Evolutionary conservation across 495 filamentous ascomycete genomes (phyloP), one percentile per base, ranked within the genome.

Genomic region (Hypoxylon trugodes): DNA sequence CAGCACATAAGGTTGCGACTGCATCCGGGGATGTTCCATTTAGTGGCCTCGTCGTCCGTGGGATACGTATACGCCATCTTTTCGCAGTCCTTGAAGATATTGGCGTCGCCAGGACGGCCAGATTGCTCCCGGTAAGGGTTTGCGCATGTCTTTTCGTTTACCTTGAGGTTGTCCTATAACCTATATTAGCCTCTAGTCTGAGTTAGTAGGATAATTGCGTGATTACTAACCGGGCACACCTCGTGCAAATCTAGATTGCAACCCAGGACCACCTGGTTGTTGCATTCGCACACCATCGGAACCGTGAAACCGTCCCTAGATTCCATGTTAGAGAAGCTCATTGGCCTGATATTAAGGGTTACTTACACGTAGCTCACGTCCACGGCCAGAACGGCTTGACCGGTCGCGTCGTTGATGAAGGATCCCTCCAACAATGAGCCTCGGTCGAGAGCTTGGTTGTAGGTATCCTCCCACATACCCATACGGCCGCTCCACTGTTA

Each of bases 351-450:
- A 6, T 25, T 28, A 8, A 30, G 3, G 22, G 8, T 33, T 22
- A 36, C 67, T 60, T 68, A 71, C 69, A 71, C 69, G 33, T 71
- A 71, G 58, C 69, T 71, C 2, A 71, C 65, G 30, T 71, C 65
- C 26, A 71, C 8, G 4, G 65, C 59, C 30, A 71, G 55, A 2
- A 22, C 21, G 6, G 61, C 65, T 8, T 26, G 15, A 2, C 12
- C 26, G 25, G 25, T 16, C 2, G 16, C 42, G n/a, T 58, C 30
- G 5, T 46, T 22, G 15, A 51, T 45, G 48, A 68, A 68, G 6
- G 69, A 66, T 6, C 61, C 65, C 24, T 71, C 69, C 2, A 71
- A 30, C 7, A 69, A 22, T 1, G 65, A 63, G 7, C 30, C 61
- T 38, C 65, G 56, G 49, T 66, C 65, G 3, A 51, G 1, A 19